phyloP scores from a whole-genome alignment of 768 basidiomycete species.

The Boletus sp. region DNA sequence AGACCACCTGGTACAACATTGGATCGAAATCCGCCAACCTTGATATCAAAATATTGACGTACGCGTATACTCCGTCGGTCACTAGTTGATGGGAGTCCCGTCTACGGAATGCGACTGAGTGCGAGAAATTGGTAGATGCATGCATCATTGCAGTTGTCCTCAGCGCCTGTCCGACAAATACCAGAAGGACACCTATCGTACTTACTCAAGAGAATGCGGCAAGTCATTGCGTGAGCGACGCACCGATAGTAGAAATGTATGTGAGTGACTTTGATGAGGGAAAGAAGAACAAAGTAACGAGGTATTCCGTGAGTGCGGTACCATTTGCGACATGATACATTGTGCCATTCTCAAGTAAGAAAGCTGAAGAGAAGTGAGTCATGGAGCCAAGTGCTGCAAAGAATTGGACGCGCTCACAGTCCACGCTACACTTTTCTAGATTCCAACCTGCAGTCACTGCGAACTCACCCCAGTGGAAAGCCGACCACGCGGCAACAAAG shows the following conservation, averaged over 20 bases:
- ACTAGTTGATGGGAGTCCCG: constrained; percentile 73
- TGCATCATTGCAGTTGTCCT: constrained; percentile 96
- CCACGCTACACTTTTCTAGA: constrained; percentile 83
- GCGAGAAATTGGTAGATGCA: constrained; percentile 91
- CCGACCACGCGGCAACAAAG: constrained; percentile 78
- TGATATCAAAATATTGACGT: constrained; percentile 28
- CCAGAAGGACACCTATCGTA: constrained; percentile 56
- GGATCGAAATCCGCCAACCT: background rate
- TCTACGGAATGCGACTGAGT: constrained; percentile 77
- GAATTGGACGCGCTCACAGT: constrained; percentile 60
- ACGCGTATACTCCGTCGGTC: constrained; percentile 88
- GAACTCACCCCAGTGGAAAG: constrained; percentile 94
- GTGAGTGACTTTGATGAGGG: constrained; percentile 59
- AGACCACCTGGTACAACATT: constrained; percentile 37
- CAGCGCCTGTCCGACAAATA: constrained; percentile 68
- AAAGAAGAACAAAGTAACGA: constrained; percentile 63
- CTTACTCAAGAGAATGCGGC: background rate
- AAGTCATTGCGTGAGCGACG: constrained; percentile 16
- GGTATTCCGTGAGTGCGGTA: constrained; percentile 75
- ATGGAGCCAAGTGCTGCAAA: background rate
- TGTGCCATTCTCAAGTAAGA: constrained; percentile 84
- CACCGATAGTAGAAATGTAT: constrained; percentile 61
- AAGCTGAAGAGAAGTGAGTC: constrained; percentile 52
- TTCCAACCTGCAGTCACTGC: constrained; percentile 97
- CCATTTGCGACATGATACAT: constrained; percentile 84